Percentiles rank a stretch among this genome's conserved stretches.
These are phyloP conservation scores for Kodamaea fungicola DNA, from an alignment of 1,139 yeast genomes.

Conservation along the genomic window DNA sequence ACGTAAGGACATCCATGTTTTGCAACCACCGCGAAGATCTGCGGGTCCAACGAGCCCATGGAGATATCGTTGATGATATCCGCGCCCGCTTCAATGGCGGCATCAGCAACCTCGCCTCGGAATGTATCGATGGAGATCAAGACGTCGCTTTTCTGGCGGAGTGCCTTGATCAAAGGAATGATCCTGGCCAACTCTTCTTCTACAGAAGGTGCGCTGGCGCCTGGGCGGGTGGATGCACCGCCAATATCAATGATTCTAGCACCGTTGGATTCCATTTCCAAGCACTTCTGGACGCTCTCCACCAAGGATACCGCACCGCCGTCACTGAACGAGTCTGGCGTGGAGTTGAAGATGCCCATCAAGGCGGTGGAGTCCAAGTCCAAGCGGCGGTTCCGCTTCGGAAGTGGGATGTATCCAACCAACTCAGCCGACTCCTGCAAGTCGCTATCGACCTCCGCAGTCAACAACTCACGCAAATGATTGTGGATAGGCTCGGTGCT, in stretches of 20 bases:
- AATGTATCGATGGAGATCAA: constrained; percentile 83
- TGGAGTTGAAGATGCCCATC: constrained; percentile 86
- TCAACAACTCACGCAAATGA: constrained; percentile 59
- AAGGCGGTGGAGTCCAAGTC: constrained; percentile 43
- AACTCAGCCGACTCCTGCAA: constrained; percentile 49
- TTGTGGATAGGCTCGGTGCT: constrained; percentile 75
- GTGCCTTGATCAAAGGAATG: constrained; percentile 62
- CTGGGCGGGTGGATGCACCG: constrained; percentile 90
- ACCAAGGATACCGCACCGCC: constrained; percentile 41
- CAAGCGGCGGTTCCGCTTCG: constrained; percentile 20
- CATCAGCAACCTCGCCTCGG: constrained; percentile 69
- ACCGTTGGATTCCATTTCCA: constrained; percentile 51
- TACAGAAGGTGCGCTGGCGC: constrained; percentile 55
- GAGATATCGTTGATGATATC: constrained; percentile 90
- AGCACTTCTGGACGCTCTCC: constrained; percentile 34
- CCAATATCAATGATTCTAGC: constrained; percentile 81
- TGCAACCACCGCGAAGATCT: constrained; percentile 66
- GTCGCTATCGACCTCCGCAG: constrained; percentile 26
- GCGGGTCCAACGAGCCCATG: constrained; percentile 69
- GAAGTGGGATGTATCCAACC: constrained; percentile 44
- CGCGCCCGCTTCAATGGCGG: constrained; percentile 72
- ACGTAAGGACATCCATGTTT: constrained; percentile 72
- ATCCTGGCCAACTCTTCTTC: constrained; percentile 65
- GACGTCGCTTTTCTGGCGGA: constrained; percentile 47
- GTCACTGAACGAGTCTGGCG: constrained; percentile 96